Evolutionary conservation across 1,139 yeast genomes (phyloP), one percentile per base, ranked within the genome.

Genomic region (Protomyces pachydermus): DNA sequence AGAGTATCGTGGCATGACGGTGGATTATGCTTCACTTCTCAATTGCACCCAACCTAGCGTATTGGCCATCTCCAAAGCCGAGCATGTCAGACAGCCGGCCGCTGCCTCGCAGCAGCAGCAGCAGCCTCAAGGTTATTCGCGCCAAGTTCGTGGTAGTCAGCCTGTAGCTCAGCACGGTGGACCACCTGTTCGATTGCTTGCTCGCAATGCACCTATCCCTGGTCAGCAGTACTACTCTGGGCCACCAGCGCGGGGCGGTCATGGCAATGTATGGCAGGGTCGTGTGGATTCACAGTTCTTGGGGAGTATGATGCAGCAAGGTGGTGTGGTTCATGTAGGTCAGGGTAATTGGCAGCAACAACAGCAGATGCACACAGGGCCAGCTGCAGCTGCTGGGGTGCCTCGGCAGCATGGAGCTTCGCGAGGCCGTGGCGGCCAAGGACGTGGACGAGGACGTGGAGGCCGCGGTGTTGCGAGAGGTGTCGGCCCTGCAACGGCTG

Each of bases 11-110:
- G 98, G 98, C 18, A 76, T 91, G 70, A 83, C 88, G 34, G 83
- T 93, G 65, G 96, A 89, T 69, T 84, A 96, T 0, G 86, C 95
- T 0, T 81, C 89, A 65, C 85, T 93, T 39, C 80, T 95, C 76
- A 95, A 93, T 73, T 74, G 91, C 65, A 80, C 93, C 9, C 77
- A 83, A 70, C 82, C 82, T 3, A 46, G 60, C n/a, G 63, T 65
- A 23, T 35, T 66, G 37, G 64, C 65, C 39, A 46, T 56, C 20
- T 60, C 68, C 8, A 57, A 64, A 12, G 62, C 68, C n/a, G 32
- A 60, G 52, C 12, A 23, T 16, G 20, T 32, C 2, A 25, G 50
- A 25, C 55, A 48, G 37, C 35, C 37, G 5, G 25, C 34, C 10
- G 32, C 35, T 1, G 12, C 37, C 18, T 14, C 34, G 14, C 8